Evolutionary conservation across 192 early-diverging fungal species (phyloP), one percentile per base, ranked within the genome.

Genomic region (Spinellus fusiger): DNA sequence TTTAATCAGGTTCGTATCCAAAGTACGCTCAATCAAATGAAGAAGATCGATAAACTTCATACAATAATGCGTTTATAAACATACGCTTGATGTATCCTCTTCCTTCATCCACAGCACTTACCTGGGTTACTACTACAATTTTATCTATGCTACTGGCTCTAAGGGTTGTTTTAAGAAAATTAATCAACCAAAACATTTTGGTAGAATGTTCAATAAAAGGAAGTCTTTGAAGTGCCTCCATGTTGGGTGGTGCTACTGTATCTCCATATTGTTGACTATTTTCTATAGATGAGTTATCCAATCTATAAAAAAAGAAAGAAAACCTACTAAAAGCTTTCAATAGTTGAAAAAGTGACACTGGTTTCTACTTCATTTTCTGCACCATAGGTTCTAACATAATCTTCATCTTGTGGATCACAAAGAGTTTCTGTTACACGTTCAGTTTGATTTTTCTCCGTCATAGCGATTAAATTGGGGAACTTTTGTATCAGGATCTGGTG

Each of bases 51-150:
- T 35, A 44, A 66, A 66, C 55, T 62, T 48, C 5, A 12, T 10
- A 12, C 3, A 44, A 3, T 18, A 44, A 44, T 12, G 18, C 3
- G 18, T 44, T 6, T 18, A 44, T 6, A 2, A 44, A 44, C 13
- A 44, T n/a, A 5, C 18, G 40, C 18, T 37, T 6, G 35, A n/a
- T n/a, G n/a, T n/a, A n/a, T n/a, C n/a, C n/a, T n/a, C n/a, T n/a
- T n/a, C n/a, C n/a, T n/a, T n/a, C n/a, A n/a, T n/a, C 3, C 3
- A 20, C 7, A 20, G 20, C 34, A 35, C 10, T 52, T 38, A 62
- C 60, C 51, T 66, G 64, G 12, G 55, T 35, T 4, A 66, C 64
- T 32, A 66, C 20, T 10, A 66, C 64, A 44, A 66, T 52, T 31
- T 66, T 66, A 15, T 66, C 64, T 4, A 33, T 28, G 9, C 2